Conservation (phyloP, 306 rosid species). For the Gleditsia sinensis region DNA sequence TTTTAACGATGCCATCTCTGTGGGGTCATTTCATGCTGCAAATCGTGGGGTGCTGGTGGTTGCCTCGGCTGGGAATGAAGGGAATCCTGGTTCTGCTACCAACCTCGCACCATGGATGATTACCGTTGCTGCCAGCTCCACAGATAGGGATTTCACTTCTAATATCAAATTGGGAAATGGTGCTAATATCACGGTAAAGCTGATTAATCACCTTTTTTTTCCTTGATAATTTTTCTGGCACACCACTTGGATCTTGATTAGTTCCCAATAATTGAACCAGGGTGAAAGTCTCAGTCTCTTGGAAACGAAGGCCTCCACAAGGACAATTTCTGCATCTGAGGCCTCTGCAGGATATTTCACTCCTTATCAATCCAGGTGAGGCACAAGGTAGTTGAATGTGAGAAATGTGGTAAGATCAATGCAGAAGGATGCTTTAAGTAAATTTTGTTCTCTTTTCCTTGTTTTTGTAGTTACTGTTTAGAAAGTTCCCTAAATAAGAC, state of each 20-base stretch:
- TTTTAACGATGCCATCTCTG: conserved; percentile 81
- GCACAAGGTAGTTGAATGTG: conserved; percentile 76
- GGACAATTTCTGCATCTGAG: conserved; percentile 68
- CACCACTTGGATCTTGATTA: conserved; percentile 28
- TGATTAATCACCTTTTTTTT: background rate
- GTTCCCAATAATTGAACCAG: conserved; percentile 42
- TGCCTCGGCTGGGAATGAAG: conserved; percentile 81
- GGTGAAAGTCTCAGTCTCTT: conserved; percentile 76
- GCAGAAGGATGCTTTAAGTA: conserved; percentile 27
- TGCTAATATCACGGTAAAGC: conserved; percentile 56
- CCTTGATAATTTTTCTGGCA: background rate
- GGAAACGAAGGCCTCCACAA: conserved; percentile 63
- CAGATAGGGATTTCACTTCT: conserved; percentile 83
- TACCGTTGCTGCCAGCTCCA: conserved; percentile 88
- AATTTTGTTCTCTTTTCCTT: background rate
- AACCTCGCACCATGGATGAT: conserved; percentile 85
- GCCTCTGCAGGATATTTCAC: conserved; percentile 81
- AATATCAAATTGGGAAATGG: conserved; percentile 61
- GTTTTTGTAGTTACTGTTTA: conserved; percentile 66
- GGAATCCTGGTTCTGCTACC: conserved; percentile 63
- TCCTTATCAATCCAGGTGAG: conserved; percentile 98
- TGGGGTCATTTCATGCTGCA: conserved; percentile 83
- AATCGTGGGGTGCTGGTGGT: conserved; percentile 73
- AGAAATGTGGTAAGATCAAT: conserved; percentile 25
- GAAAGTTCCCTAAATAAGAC: conserved; percentile 84